Percentiles rank a stretch among this genome's conserved stretches.
Evolutionary conservation across 352 stramenopile genomes (phyloP).

Genomic region (Pythium volutum): DNA sequence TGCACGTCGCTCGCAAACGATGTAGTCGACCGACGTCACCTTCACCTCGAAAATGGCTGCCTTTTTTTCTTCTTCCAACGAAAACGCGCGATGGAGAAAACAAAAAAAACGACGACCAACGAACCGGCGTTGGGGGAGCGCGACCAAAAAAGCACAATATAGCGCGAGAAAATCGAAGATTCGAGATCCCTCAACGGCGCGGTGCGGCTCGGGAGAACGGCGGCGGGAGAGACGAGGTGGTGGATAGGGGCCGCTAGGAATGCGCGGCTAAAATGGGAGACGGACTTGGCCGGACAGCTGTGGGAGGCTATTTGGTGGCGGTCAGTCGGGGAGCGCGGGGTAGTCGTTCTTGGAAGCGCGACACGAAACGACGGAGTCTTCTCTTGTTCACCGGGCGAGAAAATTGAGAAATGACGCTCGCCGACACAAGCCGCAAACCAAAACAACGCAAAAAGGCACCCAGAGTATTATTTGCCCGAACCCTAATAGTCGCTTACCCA

Average conservation of each 20-base stretch:
- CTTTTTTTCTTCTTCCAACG: not conserved
- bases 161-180: not conserved
- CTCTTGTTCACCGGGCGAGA: constrained; percentile 32
- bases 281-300: not conserved
- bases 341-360: not conserved
- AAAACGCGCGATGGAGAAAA: constrained; percentile 2
- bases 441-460: constrained; percentile 26
- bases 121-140: constrained; percentile 6
- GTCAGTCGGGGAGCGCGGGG: constrained; percentile 15
- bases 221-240: not conserved
- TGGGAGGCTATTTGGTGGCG: not conserved
- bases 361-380: constrained; percentile 9
- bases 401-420: constrained; percentile 45
- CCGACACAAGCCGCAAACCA: constrained; percentile 11
- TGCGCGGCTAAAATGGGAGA: not conserved
- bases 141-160: constrained; percentile 1
- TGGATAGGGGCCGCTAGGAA: not conserved
- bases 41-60: constrained; percentile 11
- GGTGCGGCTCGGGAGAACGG: not conserved
- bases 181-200: not conserved
- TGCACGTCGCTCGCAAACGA: constrained; percentile 26
- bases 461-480: constrained; percentile 5
- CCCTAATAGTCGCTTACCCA: constrained; percentile 21
- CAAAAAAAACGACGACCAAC: constrained; percentile 15
- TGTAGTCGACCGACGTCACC: constrained; percentile 13